Percentiles rank a stretch among this genome's conserved stretches.
These are phyloP conservation scores for Aspergillus avenaceus DNA, from an alignment of 495 filamentous ascomycete genomes.

Conservation along the genomic window DNA sequence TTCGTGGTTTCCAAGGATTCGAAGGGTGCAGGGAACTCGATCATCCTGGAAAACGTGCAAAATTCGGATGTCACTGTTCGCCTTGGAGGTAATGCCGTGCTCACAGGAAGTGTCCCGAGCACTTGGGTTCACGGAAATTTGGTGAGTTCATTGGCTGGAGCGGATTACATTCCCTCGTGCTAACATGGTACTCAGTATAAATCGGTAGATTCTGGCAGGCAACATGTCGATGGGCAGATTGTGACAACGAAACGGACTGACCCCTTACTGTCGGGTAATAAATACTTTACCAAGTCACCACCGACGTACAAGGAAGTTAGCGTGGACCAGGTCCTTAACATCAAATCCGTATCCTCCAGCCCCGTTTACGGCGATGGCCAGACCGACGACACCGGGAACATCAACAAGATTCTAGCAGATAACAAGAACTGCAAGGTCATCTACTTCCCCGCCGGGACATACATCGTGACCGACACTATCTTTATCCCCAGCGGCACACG, in stretches of 20 bases:
- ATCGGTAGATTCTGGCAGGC: slow-evolving; percentile 4
- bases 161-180: background rate
- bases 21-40: slow-evolving; percentile 17
- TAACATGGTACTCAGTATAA: slow-evolving; percentile 14
- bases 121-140: slow-evolving; percentile 29
- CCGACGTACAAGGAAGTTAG: slow-evolving; percentile 46
- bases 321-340: slow-evolving; percentile 36
- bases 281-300: slow-evolving; percentile 21
- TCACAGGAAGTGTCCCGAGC: slow-evolving; percentile 17
- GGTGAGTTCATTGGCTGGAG: slow-evolving; percentile 8
- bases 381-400: slow-evolving; percentile 38
- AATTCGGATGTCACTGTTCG: slow-evolving; percentile 21
- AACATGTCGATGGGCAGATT: slow-evolving; percentile 9
- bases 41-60: slow-evolving; percentile 26
- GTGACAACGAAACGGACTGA: slow-evolving; percentile 15
- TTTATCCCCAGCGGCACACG: slow-evolving; percentile 43
- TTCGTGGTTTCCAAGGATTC: slow-evolving; percentile 27
- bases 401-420: slow-evolving; percentile 47
- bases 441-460: slow-evolving; percentile 56
- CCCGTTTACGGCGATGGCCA: slow-evolving; percentile 32
- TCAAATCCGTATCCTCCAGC: slow-evolving; percentile 34
- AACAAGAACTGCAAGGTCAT: slow-evolving; percentile 40
- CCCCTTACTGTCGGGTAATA: slow-evolving; percentile 15
- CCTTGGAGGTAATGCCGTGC: slow-evolving; percentile 8
- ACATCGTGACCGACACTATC: slow-evolving; percentile 54